These are phyloP conservation scores for Pichia sp. DNA, from an alignment of 1,139 yeast genomes.

Conservation along the genomic window DNA sequence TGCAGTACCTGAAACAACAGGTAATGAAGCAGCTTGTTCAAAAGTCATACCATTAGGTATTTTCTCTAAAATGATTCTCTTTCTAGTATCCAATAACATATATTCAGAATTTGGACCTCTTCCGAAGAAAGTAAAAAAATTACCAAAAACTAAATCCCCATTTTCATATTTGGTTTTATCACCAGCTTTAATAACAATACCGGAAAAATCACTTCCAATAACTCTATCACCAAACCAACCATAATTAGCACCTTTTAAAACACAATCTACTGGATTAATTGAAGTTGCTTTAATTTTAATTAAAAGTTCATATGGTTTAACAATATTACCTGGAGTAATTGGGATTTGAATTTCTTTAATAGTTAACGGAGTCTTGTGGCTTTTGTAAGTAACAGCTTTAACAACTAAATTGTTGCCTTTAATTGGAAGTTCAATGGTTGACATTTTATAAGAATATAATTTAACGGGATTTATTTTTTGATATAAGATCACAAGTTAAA, in stretches of 20 bases:
- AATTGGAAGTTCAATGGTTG: conserved; percentile 5
- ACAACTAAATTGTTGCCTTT: conserved; percentile 7
- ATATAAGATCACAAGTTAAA: too few relatives aligned
- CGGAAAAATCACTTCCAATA: conserved; percentile 65
- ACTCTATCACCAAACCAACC: conserved; percentile 31
- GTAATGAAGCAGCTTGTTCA: conserved; percentile 55
- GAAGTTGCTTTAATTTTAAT: conserved; percentile 56
- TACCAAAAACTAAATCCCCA: conserved; percentile 66
- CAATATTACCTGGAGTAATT: conserved; percentile 16
- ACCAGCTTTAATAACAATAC: conserved; percentile 58
- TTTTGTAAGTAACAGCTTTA: conserved; percentile 18
- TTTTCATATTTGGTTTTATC: conserved; percentile 32
- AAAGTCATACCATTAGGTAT: conserved; percentile 45
- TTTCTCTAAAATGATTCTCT: conserved; percentile 31
- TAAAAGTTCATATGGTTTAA: conserved; percentile 42
- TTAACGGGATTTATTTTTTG: too few relatives aligned
- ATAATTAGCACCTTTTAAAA: conserved; percentile 30
- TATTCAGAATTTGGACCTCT: conserved; percentile 49
- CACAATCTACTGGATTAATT: conserved; percentile 63
- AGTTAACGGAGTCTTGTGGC: conserved; percentile 16
- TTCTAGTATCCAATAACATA: conserved; percentile 39
- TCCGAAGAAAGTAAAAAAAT: conserved; percentile 38
- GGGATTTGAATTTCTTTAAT: conserved; percentile 14
- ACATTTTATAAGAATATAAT: not conserved
- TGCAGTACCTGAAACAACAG: conserved; percentile 39